These are phyloP conservation scores for Thermochaetoides thermophila DNA, from an alignment of 495 filamentous ascomycete species.

Conservation along the genomic window DNA sequence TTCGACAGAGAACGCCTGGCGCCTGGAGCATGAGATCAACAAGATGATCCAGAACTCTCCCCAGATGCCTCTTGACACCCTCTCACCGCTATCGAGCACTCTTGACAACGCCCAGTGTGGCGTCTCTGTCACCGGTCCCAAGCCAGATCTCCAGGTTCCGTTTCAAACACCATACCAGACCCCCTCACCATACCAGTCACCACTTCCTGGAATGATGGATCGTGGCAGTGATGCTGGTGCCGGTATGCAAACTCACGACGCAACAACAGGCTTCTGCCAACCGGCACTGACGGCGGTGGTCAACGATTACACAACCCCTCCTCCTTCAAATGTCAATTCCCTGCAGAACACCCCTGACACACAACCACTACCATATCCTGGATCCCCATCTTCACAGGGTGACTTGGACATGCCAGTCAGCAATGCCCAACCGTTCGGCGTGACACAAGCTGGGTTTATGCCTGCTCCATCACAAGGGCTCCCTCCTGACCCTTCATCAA, in stretches of 20 bases:
- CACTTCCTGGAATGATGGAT: background rate
- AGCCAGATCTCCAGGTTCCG: background rate
- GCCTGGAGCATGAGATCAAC: conserved; percentile 24
- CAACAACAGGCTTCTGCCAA: conserved; percentile 7
- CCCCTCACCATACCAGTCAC: conserved; percentile 7
- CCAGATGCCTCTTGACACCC: conserved; percentile 9
- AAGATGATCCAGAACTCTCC: conserved; percentile 27
- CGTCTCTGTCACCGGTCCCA: background rate
- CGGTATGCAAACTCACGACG: background rate
- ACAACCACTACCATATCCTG: conserved; percentile 18
- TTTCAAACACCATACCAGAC: conserved; percentile 5
- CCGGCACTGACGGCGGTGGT: conserved; percentile 1
- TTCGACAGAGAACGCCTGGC: conserved; percentile 21
- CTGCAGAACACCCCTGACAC: conserved; percentile 29
- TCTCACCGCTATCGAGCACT: background rate
- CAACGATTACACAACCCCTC: conserved; percentile 26
- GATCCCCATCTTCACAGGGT: conserved; percentile 23
- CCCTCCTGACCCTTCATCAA: background rate
- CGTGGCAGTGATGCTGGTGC: no score
- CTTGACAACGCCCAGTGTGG: conserved; percentile 3
- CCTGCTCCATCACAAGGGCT: conserved; percentile 10
- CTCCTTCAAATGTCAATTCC: conserved; percentile 26
- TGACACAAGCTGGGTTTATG: no score
- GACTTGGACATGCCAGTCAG: conserved; percentile 6
- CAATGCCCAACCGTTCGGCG: conserved; percentile 2